Evolutionary conservation across 306 rosid species (phyloP).

Genomic region (Hylodesmum podocarpum): DNA sequence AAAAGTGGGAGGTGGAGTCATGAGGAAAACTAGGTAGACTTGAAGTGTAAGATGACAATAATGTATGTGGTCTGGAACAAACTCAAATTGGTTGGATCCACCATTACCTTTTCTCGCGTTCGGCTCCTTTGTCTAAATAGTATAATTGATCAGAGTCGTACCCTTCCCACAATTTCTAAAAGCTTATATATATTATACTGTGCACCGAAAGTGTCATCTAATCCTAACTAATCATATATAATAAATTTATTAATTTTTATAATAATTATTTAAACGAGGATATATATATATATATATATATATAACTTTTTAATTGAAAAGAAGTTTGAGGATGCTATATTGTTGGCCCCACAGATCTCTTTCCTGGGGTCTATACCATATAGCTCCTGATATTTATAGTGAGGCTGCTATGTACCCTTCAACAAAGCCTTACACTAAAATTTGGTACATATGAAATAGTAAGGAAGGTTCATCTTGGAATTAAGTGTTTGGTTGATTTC

Average conservation of each 20-base stretch:
- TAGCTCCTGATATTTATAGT: slow-evolving; percentile 21
- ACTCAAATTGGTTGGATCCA: slow-evolving; percentile 76
- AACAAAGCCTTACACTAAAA: slow-evolving; percentile 1
- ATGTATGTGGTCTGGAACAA: slow-evolving; percentile 51
- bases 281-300: too few species aligned
- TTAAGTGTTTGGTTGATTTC: slow-evolving; percentile 33
- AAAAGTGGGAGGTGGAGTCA: slow-evolving; percentile 45
- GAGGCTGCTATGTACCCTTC: slow-evolving; percentile 19
- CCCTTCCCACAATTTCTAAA: slow-evolving; percentile 36
- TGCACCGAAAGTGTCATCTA: too few species aligned
- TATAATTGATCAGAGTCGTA: slow-evolving; percentile 26
- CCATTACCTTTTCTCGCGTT: slow-evolving; percentile 41
- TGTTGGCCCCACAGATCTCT: slow-evolving; percentile 46
- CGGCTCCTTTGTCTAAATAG: slow-evolving; percentile 28
- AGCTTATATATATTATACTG: too few species aligned
- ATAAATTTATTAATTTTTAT: too few species aligned
- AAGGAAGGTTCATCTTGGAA: slow-evolving; percentile 32
- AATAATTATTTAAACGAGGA: too few species aligned
- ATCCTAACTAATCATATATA: too few species aligned
- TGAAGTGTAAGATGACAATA: slow-evolving; percentile 53
- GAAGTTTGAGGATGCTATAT: too few species aligned
- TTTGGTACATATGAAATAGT: not conserved
- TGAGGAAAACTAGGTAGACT: slow-evolving; percentile 39
- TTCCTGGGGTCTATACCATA: slow-evolving; percentile 33
- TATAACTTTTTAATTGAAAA: too few species aligned